Evolutionary conservation across 352 stramenopile genomes (phyloP), one percentile per base, ranked within the genome.

Genomic region (Pythium sp.): DNA sequence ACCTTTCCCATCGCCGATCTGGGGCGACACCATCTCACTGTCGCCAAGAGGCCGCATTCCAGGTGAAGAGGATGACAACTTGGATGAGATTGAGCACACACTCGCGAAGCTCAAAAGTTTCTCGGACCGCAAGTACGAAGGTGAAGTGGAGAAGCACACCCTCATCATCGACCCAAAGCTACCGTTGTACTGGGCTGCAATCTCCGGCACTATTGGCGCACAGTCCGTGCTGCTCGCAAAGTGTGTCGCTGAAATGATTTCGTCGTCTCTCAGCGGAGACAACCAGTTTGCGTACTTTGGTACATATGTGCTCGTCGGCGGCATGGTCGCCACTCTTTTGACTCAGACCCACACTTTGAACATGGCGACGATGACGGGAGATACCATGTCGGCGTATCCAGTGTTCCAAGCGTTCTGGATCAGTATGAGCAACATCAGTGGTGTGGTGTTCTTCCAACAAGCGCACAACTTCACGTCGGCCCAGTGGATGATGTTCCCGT

Each of bases 401-500:
- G 86, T 96, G 12, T 96, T 96, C 72, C 87, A 96, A 70, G 86
- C 84, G 26, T 96, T 94, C 65, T 96, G 86, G 87, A 96, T 96
- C 72, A 89, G 74, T 22, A 92, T 93, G 82, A 93, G 84, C 64
- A 94, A 94, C 80, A 91, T 96, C 67, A 91, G 84, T 36, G 86
- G 88, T 51, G 87, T 94, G 59, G 86, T 96, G 11, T 96, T 93
- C 60, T 96, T 94, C 75, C 86, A 96, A 74, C 86, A 96, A 63
- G 82, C 84, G 56, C 85, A 93, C 70, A 82, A 79, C 64, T 96
- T 96, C 58, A 94, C 83, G 34, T 77, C 70, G 59, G 81, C 86
- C 5, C 88, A 96, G 77, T 94, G 86, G 84, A 82, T 90, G 67
- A 89, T 94, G 69, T 96, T 94, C 74, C 86, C 86, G 5, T 71